phyloP scores from a whole-genome alignment of 2,329 filamentous ascomycete genomes.

The Aspergillus pseudoterreus region DNA sequence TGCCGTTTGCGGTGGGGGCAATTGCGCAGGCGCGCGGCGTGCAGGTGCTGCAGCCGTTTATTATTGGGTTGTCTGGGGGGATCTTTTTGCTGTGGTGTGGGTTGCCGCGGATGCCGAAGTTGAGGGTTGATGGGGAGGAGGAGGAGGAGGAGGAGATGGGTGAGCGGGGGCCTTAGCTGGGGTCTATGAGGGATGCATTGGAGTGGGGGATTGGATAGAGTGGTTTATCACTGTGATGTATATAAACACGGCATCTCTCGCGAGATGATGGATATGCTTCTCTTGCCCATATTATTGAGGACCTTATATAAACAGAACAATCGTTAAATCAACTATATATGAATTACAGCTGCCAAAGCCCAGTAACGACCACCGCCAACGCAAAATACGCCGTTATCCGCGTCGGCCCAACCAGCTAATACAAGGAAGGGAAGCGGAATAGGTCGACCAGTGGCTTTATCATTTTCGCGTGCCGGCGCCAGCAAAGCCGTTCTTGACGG shows the following conservation, averaged over 20 bases:
- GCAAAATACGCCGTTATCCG: background rate
- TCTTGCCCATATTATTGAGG: no score
- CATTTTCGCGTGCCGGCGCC: no score
- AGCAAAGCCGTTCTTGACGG: no score
- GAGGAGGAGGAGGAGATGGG: background rate
- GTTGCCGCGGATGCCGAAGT: conserved; percentile 9
- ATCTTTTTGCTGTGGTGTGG: conserved; percentile 50
- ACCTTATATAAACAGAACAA: no score
- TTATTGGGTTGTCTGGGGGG: conserved; percentile 39
- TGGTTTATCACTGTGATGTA: no score
- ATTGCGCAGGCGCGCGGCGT: conserved; percentile 56
- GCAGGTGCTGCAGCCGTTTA: conserved; percentile 58
- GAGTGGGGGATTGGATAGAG: background rate
- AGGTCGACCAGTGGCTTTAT: no score
- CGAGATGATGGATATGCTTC: no score
- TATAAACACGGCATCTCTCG: no score
- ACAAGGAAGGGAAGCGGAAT: no score
- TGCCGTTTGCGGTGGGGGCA: conserved; percentile 45
- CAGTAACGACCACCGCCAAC: background rate
- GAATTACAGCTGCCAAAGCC: background rate
- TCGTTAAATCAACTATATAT: no score
- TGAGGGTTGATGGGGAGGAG: background rate
- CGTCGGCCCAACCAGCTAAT: background rate
- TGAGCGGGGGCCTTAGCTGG: background rate
- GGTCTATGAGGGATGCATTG: background rate